Conservation (phyloP, 371 early-diverging fungal genomes). For the Nematocida minor region DNA sequence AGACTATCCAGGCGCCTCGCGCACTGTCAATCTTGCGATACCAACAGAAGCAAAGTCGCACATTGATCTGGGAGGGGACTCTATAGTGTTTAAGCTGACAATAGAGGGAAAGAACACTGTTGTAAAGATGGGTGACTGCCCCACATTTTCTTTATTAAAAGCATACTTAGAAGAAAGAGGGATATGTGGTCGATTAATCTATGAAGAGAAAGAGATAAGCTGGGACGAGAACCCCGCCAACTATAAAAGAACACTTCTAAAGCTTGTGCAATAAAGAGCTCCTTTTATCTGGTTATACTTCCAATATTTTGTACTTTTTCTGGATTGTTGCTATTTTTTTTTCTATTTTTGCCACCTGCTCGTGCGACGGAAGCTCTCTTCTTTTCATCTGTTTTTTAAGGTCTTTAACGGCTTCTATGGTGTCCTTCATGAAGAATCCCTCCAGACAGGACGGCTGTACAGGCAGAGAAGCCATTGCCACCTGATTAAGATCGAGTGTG, state of each 20-base stretch:
- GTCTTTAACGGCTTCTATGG: conserved; percentile 11
- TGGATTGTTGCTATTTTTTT: conserved; percentile 31
- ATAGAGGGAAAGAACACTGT: not conserved
- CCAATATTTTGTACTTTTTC: conserved; percentile 7
- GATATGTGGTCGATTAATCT: not conserved
- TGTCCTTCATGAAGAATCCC: conserved; percentile 47
- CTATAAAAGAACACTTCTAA: conserved; percentile 15
- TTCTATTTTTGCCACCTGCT: conserved; percentile 10
- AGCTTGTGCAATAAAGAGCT: conserved; percentile 15
- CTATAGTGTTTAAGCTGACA: conserved; percentile 25
- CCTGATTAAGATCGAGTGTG: conserved; percentile 39
- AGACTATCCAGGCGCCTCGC: conserved; percentile 6
- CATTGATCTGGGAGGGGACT: conserved; percentile 20
- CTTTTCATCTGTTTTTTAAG: conserved; percentile 22
- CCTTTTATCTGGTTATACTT: not conserved
- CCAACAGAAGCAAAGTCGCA: not conserved
- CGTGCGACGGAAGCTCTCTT: conserved; percentile 2
- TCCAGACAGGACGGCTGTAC: conserved; percentile 8
- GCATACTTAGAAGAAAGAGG: not conserved
- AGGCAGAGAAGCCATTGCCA: conserved; percentile 43
- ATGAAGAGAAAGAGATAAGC: not conserved
- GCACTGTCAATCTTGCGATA: not conserved
- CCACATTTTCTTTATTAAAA: not conserved
- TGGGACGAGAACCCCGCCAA: conserved; percentile 44
- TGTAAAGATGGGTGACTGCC: conserved; percentile 31